A percentile compares a stretch with the other conserved stretches of the same genome.
These are phyloP conservation scores for Citrus mangshanensis DNA, from an alignment of 345 rosid genomes.

Conservation along the genomic window DNA sequence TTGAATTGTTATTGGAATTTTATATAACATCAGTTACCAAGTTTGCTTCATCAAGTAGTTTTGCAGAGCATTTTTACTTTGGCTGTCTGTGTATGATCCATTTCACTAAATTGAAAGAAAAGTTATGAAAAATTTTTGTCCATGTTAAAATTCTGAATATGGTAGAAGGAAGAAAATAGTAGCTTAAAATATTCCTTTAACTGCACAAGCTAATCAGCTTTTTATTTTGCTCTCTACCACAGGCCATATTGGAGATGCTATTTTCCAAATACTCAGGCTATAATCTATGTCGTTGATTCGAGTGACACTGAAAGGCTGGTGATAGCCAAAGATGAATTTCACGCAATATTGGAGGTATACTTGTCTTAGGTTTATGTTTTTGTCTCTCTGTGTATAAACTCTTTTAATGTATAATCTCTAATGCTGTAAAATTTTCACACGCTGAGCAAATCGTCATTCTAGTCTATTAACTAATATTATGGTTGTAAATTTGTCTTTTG, in stretches of 20 bases:
- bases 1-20: not conserved
- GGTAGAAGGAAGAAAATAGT: not conserved
- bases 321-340: constrained; percentile 79
- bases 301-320: constrained; percentile 70
- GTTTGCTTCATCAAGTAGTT: not conserved
- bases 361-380: constrained; percentile 4
- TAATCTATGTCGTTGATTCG: constrained; percentile 77
- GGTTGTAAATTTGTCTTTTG: not conserved
- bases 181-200: constrained; percentile 1
- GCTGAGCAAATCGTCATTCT: not conserved
- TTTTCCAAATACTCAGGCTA: constrained; percentile 79
- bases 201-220: not conserved
- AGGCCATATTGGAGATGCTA: constrained; percentile 92
- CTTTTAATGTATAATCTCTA: not conserved
- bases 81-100: not conserved
- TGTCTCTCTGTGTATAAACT: not conserved
- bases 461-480: not conserved
- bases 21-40: not conserved
- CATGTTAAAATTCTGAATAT: not conserved
- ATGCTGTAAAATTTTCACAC: not conserved
- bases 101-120: not conserved
- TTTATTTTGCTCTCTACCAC: constrained; percentile 17
- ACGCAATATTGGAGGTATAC: constrained; percentile 72
- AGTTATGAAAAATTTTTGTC: not conserved
- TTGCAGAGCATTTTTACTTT: not conserved